These are phyloP conservation scores for Bruguiera sexangula DNA, from an alignment of 345 rosid species.

Conservation along the genomic window DNA sequence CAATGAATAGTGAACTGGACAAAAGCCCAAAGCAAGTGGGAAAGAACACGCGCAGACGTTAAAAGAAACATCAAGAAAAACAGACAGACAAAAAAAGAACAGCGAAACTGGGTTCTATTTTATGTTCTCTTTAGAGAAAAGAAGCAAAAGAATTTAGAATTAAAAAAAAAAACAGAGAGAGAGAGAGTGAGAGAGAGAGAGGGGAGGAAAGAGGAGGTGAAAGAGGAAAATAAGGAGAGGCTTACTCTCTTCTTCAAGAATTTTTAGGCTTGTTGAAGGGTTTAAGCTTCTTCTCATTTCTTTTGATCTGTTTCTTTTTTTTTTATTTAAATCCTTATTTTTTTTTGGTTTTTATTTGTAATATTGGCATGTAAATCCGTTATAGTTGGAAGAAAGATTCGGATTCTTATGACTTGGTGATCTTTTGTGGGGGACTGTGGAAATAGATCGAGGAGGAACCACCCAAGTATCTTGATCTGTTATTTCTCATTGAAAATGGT, in stretches of 20 bases:
- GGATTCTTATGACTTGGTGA: slow-evolving; percentile 12
- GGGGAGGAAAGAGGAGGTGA: neutral
- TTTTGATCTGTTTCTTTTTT: slow-evolving; percentile 2
- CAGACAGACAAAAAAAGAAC: neutral
- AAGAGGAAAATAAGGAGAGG: slow-evolving; percentile 12
- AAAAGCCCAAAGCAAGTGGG: neutral
- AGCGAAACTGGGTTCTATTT: slow-evolving; percentile 1
- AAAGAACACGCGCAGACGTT: slow-evolving; percentile 6
- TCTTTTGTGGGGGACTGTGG: slow-evolving; percentile 27
- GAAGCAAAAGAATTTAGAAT: neutral
- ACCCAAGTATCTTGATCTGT: slow-evolving; percentile 41
- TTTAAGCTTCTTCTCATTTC: slow-evolving; percentile 44
- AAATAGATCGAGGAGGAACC: slow-evolving; percentile 44
- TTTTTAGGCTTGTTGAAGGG: slow-evolving; percentile 34
- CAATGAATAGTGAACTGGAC: slow-evolving; percentile 1
- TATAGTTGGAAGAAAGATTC: neutral
- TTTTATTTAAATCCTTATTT: neutral
- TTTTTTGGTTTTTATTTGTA: slow-evolving; percentile 12
- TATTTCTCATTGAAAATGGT: slow-evolving; percentile 36
- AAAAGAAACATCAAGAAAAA: slow-evolving; percentile 11
- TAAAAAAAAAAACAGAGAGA: neutral
- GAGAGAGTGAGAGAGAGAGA: neutral
- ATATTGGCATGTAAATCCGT: slow-evolving; percentile 16
- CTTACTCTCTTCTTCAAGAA: slow-evolving; percentile 43
- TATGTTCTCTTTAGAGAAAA: slow-evolving; percentile 6